Evolutionary conservation across 192 early-diverging fungal species (phyloP), one percentile per base, ranked within the genome.

Genomic region (Pilobolus umbonatus): DNA sequence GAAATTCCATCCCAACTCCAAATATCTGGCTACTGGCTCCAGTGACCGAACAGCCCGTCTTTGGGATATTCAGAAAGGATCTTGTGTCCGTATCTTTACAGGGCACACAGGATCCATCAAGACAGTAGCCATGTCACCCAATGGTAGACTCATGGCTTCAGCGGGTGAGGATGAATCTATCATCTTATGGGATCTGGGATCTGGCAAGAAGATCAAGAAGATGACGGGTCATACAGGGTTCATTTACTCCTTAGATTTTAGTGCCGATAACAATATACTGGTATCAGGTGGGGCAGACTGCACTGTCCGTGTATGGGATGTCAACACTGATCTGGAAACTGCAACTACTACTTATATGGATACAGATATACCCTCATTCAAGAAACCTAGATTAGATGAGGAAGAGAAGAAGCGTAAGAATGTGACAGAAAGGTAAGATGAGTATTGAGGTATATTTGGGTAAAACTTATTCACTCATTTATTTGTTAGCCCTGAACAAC

Each of bases 1-100:
- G 26, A 85, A 84, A 62, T 99, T 99, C 65, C 97, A 99, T 67
- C 97, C 94, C 8, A 98, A 98, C 69, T 85, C 88, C 53, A 94
- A 93, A 62, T 74, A 87, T 44, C 75, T 99, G 32, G 86, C 85
- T 15, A 86, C 91, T n/a, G 94, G 93, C 17, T 83, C 90, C 24
- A 95, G 95, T 51, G 93, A 98, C 68, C 90, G 92, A 62, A 81
- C 78, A 57, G 82, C 97, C 15, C 84, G 90, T 46, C 63, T 97
- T n/a, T 99, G 95, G 95, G 86, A 96, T 69, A 75, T 99, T 39
- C 72, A 80, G 44, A 77, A 80, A 51, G 97, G 97, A 31, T 75
- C 75, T 28, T 89, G 88, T 56, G 91, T 97, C 28, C 85, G 97
- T 31, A 80, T 98, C 12, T 89, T 99, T 65, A 87, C 89, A 0